Evolutionary conservation across 495 filamentous ascomycete genomes (phyloP).

Genomic region (Podospora fimiseda): DNA sequence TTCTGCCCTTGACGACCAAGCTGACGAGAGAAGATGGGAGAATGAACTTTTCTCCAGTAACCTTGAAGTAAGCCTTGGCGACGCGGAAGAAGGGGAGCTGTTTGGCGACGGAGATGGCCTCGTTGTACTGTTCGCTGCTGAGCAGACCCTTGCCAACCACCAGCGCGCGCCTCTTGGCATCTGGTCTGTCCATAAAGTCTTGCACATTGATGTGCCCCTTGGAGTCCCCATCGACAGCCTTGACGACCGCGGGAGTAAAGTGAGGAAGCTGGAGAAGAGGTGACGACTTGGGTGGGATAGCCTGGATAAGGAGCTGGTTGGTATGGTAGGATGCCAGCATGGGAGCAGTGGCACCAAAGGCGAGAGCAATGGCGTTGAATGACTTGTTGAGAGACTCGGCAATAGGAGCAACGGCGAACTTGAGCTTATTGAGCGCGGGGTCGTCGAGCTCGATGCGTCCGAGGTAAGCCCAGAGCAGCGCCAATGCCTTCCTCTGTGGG

Average conservation of each 20-base stretch:
- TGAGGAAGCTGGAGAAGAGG: conserved; percentile 90
- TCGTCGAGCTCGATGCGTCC: conserved; percentile 75
- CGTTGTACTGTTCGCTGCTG: conserved; percentile 66
- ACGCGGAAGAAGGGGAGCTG: conserved; percentile 77
- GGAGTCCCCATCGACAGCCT: conserved; percentile 67
- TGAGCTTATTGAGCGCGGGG: conserved; percentile 62
- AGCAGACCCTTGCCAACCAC: conserved; percentile 65
- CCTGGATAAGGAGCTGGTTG: conserved; percentile 84
- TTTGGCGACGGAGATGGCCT: conserved; percentile 65
- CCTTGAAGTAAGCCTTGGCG: conserved; percentile 98
- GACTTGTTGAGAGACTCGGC: conserved; percentile 76
- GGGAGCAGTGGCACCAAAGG: conserved; percentile 75
- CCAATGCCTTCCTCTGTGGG: conserved; percentile 74
- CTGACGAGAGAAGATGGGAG: conserved; percentile 91
- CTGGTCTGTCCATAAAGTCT: conserved; percentile 76
- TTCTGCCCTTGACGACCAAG: conserved; percentile 89
- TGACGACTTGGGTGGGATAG: conserved; percentile 70
- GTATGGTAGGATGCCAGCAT: conserved; percentile 75
- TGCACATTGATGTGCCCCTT: conserved; percentile 74
- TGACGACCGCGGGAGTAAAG: conserved; percentile 69
- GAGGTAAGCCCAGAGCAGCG: conserved; percentile 90
- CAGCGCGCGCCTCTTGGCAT: conserved; percentile 62
- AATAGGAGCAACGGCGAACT: conserved; percentile 73
- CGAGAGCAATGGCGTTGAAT: conserved; percentile 80
- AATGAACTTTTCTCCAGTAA: conserved; percentile 85